Evolutionary conservation across 2,329 filamentous ascomycete genomes (phyloP).

Genomic region (Dactylonectria estremocensis): DNA sequence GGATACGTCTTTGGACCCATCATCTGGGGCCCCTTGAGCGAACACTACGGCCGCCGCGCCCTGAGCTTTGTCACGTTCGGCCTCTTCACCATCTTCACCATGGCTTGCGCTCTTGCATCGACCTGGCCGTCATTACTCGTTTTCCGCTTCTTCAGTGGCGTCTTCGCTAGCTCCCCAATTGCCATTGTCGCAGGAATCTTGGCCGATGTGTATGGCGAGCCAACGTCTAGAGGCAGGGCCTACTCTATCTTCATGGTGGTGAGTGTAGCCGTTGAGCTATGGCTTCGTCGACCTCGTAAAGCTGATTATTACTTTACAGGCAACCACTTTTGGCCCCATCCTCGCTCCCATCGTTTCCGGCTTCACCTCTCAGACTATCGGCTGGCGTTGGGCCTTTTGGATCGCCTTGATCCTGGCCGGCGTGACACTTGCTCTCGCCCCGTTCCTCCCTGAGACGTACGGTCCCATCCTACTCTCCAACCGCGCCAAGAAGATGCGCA

Average conservation of each 20-base stretch:
- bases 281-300: background rate
- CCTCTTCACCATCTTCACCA: conserved; percentile 65
- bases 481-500: conserved; percentile 71
- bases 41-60: conserved; percentile 72
- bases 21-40: conserved; percentile 76
- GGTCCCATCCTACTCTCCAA: conserved; percentile 70
- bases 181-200: conserved; percentile 75
- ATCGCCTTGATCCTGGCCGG: conserved; percentile 79
- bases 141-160: conserved; percentile 68
- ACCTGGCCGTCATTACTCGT: conserved; percentile 67
- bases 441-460: conserved; percentile 78
- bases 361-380: conserved; percentile 70
- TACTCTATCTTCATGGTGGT: conserved; percentile 77
- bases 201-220: conserved; percentile 75
- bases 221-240: conserved; percentile 67
- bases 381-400: conserved; percentile 82
- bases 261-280: conserved; percentile 41
- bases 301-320: conserved; percentile 53
- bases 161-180: conserved; percentile 72
- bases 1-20: conserved; percentile 75
- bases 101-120: conserved; percentile 70
- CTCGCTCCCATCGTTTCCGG: conserved; percentile 76
- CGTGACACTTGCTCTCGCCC: conserved; percentile 69
- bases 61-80: conserved; percentile 63
- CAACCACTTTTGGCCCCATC: conserved; percentile 77